Evolutionary conservation across 2,329 filamentous ascomycete species (phyloP), one percentile per base, ranked within the genome.

Genomic region (Dactylellina drechsleri): DNA sequence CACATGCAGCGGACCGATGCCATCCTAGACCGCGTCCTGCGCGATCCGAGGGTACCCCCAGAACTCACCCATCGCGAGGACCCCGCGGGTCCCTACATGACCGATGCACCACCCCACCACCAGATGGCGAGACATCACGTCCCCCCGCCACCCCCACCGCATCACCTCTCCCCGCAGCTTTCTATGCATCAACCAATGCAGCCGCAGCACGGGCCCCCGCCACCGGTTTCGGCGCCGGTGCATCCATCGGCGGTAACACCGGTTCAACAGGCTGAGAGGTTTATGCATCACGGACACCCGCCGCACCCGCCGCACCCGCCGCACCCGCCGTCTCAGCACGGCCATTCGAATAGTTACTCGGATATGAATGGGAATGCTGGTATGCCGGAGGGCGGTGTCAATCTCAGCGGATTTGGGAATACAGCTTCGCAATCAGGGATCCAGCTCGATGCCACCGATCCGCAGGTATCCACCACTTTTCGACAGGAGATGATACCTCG

Each of bases 401-500:
- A 36, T 36, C 64, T 68, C 36, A 75, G 71, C 15, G 71, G 71
- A 16, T 75, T 75, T 26, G 71, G 71, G 18, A 68, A 75, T 18
- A 75, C 71, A 4, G 71, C 71, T 2, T 58, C 64, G 16, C 71
- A 68, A 45, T 67, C 71, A 4, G 71, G 71, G 10, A 62, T 75
- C 20, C n/a, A 43, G 12, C 36, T 75, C 7, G 64, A 75, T 7
- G 71, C 71, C n/a, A 75, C 71, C 6, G 71, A 75, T 47, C 71
- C 71, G 10, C 71, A 75, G 45, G 26, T 75, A n/a, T 75, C 71
- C 18, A 75, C 71, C 15, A 75, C 52, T 1, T 75, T 75, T 31
- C 41, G 71, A 56, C 71, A 75, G 43, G 70, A 75, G 49, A 31
- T 18, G 43, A 18, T 18, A 15, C 13, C 50, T 4, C 28, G 70